These are phyloP conservation scores for Pythium aphanidermatum DNA, from an alignment of 352 stramenopile genomes.

Conservation along the genomic window DNA sequence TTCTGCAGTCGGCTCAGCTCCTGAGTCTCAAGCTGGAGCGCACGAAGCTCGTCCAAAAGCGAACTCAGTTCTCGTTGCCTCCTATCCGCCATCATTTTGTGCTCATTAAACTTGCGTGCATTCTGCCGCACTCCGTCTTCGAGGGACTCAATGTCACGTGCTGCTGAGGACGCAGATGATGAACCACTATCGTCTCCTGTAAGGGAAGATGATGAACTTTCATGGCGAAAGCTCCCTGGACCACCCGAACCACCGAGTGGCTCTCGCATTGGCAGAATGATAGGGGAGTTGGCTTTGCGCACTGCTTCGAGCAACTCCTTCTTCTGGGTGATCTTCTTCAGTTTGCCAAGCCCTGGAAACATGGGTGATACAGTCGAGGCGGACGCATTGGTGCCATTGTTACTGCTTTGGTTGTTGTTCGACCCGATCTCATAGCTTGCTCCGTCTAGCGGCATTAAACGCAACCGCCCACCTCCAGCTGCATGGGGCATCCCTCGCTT, in stretches of 20 bases:
- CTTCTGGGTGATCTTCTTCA: slow-evolving; percentile 74
- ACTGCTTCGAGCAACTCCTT: slow-evolving; percentile 72
- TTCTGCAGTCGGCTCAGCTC: slow-evolving; percentile 67
- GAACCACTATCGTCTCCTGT: neutral
- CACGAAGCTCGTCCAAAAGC: slow-evolving; percentile 60
- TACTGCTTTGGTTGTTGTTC: slow-evolving; percentile 29
- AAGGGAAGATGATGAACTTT: slow-evolving; percentile 11
- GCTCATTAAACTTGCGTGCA: slow-evolving; percentile 75
- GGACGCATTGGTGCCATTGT: slow-evolving; percentile 6
- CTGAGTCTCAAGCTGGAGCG: slow-evolving; percentile 66
- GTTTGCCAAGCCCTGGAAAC: slow-evolving; percentile 25
- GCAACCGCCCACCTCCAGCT: slow-evolving; percentile 25
- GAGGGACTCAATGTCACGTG: slow-evolving; percentile 55
- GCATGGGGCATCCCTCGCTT: slow-evolving; percentile 33
- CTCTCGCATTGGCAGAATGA: slow-evolving; percentile 50
- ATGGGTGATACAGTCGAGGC: slow-evolving; percentile 9
- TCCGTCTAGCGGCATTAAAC: slow-evolving; percentile 44
- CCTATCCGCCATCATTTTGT: slow-evolving; percentile 57
- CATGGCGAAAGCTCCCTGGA: slow-evolving; percentile 1
- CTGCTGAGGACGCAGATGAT: slow-evolving; percentile 30
- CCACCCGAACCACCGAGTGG: neutral
- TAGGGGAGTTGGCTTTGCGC: slow-evolving; percentile 62
- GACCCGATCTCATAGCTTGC: slow-evolving; percentile 22
- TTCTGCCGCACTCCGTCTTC: slow-evolving; percentile 70
- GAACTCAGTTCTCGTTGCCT: slow-evolving; percentile 57